Conservation (phyloP, 805 yeast genomes). For the Zygotorulaspora florentina region DNA sequence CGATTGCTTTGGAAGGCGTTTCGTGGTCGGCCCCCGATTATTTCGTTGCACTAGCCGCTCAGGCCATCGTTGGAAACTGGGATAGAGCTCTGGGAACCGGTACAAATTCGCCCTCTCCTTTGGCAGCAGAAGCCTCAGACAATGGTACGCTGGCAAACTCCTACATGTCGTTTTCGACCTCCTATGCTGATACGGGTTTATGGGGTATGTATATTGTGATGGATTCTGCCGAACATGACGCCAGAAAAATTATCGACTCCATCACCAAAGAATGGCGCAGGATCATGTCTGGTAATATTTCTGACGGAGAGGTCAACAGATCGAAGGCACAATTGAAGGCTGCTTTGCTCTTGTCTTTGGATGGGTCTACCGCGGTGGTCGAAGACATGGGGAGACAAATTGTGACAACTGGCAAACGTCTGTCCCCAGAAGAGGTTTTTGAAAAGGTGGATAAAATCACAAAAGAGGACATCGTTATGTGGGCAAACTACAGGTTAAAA, state of each 20-base stretch:
- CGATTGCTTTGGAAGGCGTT: conserved; percentile 95
- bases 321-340: conserved; percentile 96
- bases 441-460: conserved; percentile 71
- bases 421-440: conserved; percentile 46
- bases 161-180: conserved; percentile 93
- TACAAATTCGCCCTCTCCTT: conserved; percentile 77
- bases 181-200: conserved; percentile 94
- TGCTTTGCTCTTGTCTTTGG: conserved; percentile 79
- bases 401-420: conserved; percentile 78
- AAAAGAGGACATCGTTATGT: conserved; percentile 71
- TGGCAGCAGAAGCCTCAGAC: conserved; percentile 57
- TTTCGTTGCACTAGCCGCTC: conserved; percentile 91
- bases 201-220: conserved; percentile 95
- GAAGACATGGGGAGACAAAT: conserved; percentile 98
- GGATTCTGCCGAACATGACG: conserved; percentile 61
- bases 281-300: conserved; percentile 68
- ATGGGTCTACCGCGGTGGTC: conserved; percentile 92
- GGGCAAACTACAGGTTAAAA: conserved; percentile 81
- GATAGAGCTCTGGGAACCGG: conserved; percentile 88
- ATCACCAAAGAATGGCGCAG: conserved; percentile 86
- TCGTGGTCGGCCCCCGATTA: conserved; percentile 96
- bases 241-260: conserved; percentile 66
- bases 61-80: conserved; percentile 97
- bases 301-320: conserved; percentile 83
- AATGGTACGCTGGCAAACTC: conserved; percentile 74